These are phyloP conservation scores for Trichoderma koningiopsis DNA, from an alignment of 2,329 filamentous ascomycete genomes.

Conservation along the genomic window DNA sequence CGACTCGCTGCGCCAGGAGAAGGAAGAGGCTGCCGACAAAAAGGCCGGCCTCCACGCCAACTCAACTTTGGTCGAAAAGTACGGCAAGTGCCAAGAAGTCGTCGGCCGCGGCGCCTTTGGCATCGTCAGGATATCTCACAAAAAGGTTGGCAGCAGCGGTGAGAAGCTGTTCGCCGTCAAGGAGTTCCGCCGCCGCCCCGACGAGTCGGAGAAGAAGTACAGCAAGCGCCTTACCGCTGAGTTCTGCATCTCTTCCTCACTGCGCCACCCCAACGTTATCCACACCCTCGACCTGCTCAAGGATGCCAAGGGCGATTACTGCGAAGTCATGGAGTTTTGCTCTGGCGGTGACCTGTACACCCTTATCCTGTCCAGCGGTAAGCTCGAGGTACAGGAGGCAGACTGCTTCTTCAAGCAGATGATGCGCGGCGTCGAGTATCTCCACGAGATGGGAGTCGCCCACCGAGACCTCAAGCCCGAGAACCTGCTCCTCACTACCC, in stretches of 20 bases:
- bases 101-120: constrained; percentile 96
- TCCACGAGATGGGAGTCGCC: constrained; percentile 98
- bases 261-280: constrained; percentile 96
- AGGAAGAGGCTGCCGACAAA: constrained; percentile 80
- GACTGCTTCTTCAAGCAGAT: constrained; percentile 99
- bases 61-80: constrained; percentile 84
- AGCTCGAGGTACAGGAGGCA: constrained; percentile 88
- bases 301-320: constrained; percentile 96
- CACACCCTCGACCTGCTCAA: constrained; percentile 94
- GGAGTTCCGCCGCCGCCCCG: constrained; percentile 90
- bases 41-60: constrained; percentile 73
- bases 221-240: constrained; percentile 96
- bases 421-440: constrained; percentile 98
- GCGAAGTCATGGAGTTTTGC: constrained; percentile 99
- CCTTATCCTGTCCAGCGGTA: constrained; percentile 84
- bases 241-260: constrained; percentile 96
- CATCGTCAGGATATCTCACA: constrained; percentile 96
- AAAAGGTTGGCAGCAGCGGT: constrained; percentile 77
- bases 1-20: constrained; percentile 86
- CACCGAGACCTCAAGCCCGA: constrained; percentile 97
- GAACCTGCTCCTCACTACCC: constrained; percentile 89
- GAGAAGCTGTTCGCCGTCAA: constrained; percentile 98
- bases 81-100: constrained; percentile 97
- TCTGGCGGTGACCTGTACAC: constrained; percentile 96
- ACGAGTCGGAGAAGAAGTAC: constrained; percentile 96